Percentiles rank a stretch among this genome's conserved stretches.
phyloP scores from a whole-genome alignment of 768 basidiomycete species.

The Stropharia rugosoannulata region DNA sequence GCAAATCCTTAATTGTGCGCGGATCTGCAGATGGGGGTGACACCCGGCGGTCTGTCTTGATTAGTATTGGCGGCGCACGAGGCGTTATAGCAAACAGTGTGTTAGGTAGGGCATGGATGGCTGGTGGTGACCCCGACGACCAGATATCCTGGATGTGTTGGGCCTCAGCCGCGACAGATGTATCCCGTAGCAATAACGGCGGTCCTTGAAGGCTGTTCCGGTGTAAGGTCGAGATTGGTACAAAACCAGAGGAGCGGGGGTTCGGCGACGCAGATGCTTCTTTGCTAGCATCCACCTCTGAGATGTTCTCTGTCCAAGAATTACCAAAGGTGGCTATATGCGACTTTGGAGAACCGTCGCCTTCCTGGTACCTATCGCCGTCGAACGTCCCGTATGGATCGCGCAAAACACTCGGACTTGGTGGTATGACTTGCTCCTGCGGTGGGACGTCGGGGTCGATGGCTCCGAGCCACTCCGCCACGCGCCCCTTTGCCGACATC shows the following conservation, averaged over 20 bases:
- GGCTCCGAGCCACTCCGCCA: constrained; percentile 76
- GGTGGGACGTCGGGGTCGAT: constrained; percentile 60
- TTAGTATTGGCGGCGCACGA: constrained; percentile 24
- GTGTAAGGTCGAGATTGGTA: constrained; percentile 59
- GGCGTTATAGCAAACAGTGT: constrained; percentile 23
- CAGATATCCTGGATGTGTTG: constrained; percentile 38
- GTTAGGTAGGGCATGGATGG: constrained; percentile 16
- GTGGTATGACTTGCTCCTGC: constrained; percentile 44
- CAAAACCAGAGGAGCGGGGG: constrained; percentile 76
- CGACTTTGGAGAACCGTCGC: constrained; percentile 7
- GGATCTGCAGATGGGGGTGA: constrained; percentile 31
- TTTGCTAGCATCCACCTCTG: constrained; percentile 6
- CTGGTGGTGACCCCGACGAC: constrained; percentile 23
- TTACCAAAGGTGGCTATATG: background rate
- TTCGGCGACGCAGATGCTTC: constrained; percentile 48
- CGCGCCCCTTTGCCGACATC: constrained; percentile 60
- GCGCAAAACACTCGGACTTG: constrained; percentile 33
- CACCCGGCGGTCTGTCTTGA: constrained; percentile 34
- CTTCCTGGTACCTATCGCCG: background rate
- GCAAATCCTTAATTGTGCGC: background rate
- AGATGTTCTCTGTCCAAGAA: constrained; percentile 5
- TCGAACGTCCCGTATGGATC: constrained; percentile 7
- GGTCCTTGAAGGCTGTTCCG: constrained; percentile 29
- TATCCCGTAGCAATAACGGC: constrained; percentile 14
- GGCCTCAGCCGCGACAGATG: constrained; percentile 35